phyloP scores from a whole-genome alignment of 2,329 filamentous ascomycete species.

The Xylaria sp. region DNA sequence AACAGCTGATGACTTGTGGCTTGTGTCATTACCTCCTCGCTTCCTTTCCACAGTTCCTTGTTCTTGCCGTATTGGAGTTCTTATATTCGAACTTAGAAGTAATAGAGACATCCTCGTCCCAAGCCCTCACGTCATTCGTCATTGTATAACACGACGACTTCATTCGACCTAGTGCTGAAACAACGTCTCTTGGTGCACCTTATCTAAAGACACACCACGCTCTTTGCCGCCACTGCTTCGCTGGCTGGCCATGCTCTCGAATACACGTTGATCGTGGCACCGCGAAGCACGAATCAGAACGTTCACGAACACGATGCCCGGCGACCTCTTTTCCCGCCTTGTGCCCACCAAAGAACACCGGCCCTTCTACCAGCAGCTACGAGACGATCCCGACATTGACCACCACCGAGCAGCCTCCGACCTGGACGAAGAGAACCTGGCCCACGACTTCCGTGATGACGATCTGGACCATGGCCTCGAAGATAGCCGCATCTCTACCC shows the following conservation, averaged over 20 bases:
- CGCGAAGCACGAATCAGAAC: constrained; percentile 20
- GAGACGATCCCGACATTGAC: constrained; percentile 56
- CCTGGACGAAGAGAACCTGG: constrained; percentile 65
- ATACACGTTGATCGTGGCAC: constrained; percentile 15
- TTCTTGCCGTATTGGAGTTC: not conserved
- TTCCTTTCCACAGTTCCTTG: not conserved
- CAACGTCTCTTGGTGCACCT: not conserved
- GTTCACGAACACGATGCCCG: constrained; percentile 53
- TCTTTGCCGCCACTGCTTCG: not conserved
- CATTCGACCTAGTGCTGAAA: not conserved
- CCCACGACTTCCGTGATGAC: constrained; percentile 61
- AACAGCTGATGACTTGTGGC: constrained; percentile 8
- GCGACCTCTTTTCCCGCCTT: constrained; percentile 60
- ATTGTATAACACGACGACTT: constrained; percentile 11
- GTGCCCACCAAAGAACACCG: constrained; percentile 51
- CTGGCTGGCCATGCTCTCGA: constrained; percentile 24
- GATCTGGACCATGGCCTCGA: constrained; percentile 58
- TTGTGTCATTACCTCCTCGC: constrained; percentile 2
- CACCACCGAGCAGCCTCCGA: constrained; percentile 56
- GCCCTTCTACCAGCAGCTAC: constrained; percentile 63
- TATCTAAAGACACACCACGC: not conserved
- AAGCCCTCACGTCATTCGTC: not conserved
- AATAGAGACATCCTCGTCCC: not conserved
- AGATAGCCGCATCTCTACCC: constrained; percentile 59
- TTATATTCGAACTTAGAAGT: not conserved